Base-by-base conservation (phyloP, 2,329 filamentous ascomycete genomes). In the Gaeumannomyces tritici region DNA sequence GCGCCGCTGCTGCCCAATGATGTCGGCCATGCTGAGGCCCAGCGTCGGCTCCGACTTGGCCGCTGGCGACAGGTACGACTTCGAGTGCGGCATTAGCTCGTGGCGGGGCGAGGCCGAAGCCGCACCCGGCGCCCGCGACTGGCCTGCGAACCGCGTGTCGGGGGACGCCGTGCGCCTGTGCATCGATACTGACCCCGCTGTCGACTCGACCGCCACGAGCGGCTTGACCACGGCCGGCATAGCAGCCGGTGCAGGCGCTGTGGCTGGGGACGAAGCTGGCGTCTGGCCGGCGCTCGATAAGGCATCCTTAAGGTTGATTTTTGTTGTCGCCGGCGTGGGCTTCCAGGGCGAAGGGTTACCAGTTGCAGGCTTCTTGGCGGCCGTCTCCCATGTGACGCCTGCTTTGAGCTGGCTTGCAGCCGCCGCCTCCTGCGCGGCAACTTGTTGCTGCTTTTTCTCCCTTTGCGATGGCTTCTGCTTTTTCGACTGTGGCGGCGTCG, bases 381-480 rank as follows among this genome's bases (percentile, higher is more conserved):
- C n/a, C 27, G 28, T 11, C 54, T 57, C 77, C 12, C 75, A 71
- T 29, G 69, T 71, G n/a, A 77, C 75, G 27, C 72, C 67, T 7
- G 72, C 65, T 60, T 76, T 73, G 63, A 76, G n/a, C 21, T 33
- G 26, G 51, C 28, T 54, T 68, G 66, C 33, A 28, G 66, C 64
- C 58, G 73, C 66, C 4, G 72, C 66, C 57, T 76, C 73, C 67
- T 76, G 74, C 9, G 77, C 73, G 55, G 73, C 75, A 77, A 28
- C 80, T 69, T 91, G 88, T 68, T 91, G 85, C 66, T 92, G 85
- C 70, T 85, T 90, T 76, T 96, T 98, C 73, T 97, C 93, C 70
- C 95, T 96, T 69, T 98, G 95, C 0, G 93, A 96, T 67, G 96
- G 75, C 71, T 90, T 96, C 0, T 75, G 27, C n/a, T 29, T 28